Percentiles rank a stretch among this genome's conserved stretches.
Evolutionary conservation across 805 yeast genomes (phyloP).

Genomic region (Candida tibetensis): DNA sequence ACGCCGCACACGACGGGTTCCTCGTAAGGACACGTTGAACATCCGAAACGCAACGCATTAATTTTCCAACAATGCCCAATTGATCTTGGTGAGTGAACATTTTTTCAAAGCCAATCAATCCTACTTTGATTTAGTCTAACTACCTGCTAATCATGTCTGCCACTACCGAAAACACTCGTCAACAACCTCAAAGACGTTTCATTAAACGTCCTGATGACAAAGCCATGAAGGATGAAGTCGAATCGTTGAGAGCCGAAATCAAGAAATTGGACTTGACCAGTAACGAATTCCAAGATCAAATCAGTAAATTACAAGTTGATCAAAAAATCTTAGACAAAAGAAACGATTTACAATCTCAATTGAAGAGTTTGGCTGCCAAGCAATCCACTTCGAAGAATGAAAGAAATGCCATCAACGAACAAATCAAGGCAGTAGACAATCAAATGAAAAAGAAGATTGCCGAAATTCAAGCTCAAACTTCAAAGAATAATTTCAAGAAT

Average conservation of each 20-base stretch:
- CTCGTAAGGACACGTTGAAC: not conserved
- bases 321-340: constrained; percentile 29
- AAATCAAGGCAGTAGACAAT: constrained; percentile 68
- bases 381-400: constrained; percentile 49
- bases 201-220: constrained; percentile 74
- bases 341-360: constrained; percentile 32
- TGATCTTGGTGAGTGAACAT: too few relatives aligned
- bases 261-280: constrained; percentile 58
- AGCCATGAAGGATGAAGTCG: constrained; percentile 58
- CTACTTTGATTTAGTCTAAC: not conserved
- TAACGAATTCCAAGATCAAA: constrained; percentile 50
- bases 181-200: constrained; percentile 39
- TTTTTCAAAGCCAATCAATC: not conserved
- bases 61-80: too few relatives aligned
- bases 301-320: constrained; percentile 41
- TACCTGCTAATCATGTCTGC: constrained; percentile 9
- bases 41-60: not conserved
- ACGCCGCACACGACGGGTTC: too few relatives aligned
- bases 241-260: constrained; percentile 56
- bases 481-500: constrained; percentile 66
- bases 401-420: constrained; percentile 56
- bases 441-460: constrained; percentile 68
- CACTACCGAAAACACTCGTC: constrained; percentile 7
- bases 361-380: constrained; percentile 42
- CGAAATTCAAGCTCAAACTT: constrained; percentile 69